Evolutionary conservation across 2,329 filamentous ascomycete species (phyloP), one percentile per base, ranked within the genome.

Genomic region (Ceratocystis harringtonii): DNA sequence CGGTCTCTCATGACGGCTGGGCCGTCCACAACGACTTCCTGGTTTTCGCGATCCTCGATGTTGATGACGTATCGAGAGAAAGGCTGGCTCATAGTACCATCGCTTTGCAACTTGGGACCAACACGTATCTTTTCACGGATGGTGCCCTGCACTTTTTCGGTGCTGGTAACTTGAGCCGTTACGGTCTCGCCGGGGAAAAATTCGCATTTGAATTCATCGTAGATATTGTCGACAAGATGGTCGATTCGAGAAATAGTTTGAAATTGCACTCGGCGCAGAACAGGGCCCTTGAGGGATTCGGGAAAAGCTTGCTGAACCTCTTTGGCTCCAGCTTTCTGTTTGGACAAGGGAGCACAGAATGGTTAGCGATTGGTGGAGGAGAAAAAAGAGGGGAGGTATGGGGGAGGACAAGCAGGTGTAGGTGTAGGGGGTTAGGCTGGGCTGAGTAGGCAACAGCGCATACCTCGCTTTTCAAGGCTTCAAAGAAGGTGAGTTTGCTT

Each of bases 281-380:
- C 89, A 10, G 92, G 94, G 61, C 90, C 90, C 73, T 95, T 95
- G 68, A 99, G 80, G 45, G 89, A 84, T 74, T 96, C 91, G 19
- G 94, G 94, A 70, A 99, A 97, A 45, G 89, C 84, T 72, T 88
- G 89, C 70, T 97, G 91, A 67, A 97, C 90, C 75, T 95, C 90
- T 74, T 86, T 85, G 61, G 90, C 91, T 69, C 91, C 91, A 69
- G 86, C 83, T 71, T 84, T 82, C 88, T 91, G 28, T 50, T 43
- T 36, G 30, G 48, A 25, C 48, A 52, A n/a, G 72, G 55, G 10
- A 60, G 48, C 55, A 61, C 22, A 62, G 32, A 7, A 15, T 61
- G 32, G 63, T 52, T 32, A 63, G 32, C 36, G 15, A 52, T 61
- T 25, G 48, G 48, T 19, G 43, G 30, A 36, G 44, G 50, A 57